Base-by-base conservation (phyloP, 129 eudicot species). In the Escallonia rubra region DNA sequence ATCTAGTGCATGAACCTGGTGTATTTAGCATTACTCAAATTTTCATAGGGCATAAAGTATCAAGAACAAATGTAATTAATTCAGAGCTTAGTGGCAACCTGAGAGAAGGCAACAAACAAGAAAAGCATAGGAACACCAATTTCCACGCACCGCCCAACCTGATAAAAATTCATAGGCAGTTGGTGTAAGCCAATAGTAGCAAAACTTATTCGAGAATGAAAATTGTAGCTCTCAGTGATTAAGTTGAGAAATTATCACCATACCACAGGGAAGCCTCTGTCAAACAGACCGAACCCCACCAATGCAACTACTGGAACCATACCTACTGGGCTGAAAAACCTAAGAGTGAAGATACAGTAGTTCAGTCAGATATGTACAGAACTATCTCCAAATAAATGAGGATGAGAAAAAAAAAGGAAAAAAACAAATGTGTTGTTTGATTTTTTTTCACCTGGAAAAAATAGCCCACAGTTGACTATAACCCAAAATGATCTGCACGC, bases 391-490 rank as follows among this genome's bases (percentile, higher is more conserved):
- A 23, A 23, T 23, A 23, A 23, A 23, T 23, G 34, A 23, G 34
- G 34, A 23, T 23, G 34, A 23, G 34, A 23, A 23, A 1, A 23
- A 23, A 47, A 10, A 47, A 47, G 23, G 4, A 9, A 4, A 15
- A 38, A 40, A 70, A 60, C n/a, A 3, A 60, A 61, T 39, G 14
- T 61, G 47, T 41, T 45, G 53, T 23, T 23, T 23, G 34, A 59
- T 10, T 72, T 44, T 46, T 57, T 83, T 54, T n/a, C n/a, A 91
- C 99, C 99, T 83, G 39, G 99, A 84, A 77, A 94, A 94, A 74
- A 94, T 90, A 47, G 96, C 99, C 99, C 99, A 94, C 55, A 90
- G 82, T 80, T 94, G 99, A 79, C 99, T 94, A 81, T 94, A 94
- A 47, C 99, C 99, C 14, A 89, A 80, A 50, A 94, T 78, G 60